These are phyloP conservation scores for Aspergillus tamarii DNA, from an alignment of 2,329 filamentous ascomycete species.

Conservation along the genomic window DNA sequence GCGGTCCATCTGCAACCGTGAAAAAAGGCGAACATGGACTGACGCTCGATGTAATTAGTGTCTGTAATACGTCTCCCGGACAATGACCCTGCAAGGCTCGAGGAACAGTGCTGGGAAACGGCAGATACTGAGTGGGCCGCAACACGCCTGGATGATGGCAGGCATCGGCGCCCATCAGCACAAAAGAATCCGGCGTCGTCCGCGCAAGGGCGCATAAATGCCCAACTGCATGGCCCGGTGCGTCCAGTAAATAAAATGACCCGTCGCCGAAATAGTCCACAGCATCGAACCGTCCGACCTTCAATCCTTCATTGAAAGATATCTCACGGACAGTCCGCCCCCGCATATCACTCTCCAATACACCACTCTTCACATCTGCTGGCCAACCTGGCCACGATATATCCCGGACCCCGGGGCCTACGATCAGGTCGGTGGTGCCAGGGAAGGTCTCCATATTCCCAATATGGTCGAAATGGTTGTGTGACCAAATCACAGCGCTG, in stretches of 20 bases:
- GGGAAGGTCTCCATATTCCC: constrained; percentile 56
- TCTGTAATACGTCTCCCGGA: too few species aligned
- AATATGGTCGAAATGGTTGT: constrained; percentile 54
- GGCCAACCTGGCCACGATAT: constrained; percentile 53
- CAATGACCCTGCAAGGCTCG: too few species aligned
- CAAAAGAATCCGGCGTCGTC: constrained; percentile 28
- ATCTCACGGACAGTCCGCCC: constrained; percentile 26
- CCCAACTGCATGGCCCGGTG: constrained; percentile 39
- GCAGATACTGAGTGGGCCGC: constrained; percentile 32
- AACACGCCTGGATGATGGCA: constrained; percentile 32
- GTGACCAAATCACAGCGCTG: constrained; percentile 34
- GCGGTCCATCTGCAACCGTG: background rate
- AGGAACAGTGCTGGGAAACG: background rate
- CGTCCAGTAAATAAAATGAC: constrained; percentile 56
- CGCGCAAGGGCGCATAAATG: constrained; percentile 34
- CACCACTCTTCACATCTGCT: constrained; percentile 34
- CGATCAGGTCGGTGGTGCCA: constrained; percentile 49
- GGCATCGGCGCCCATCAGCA: constrained; percentile 33
- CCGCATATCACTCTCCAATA: constrained; percentile 38
- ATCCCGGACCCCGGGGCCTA: constrained; percentile 57
- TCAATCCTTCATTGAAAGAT: constrained; percentile 12
- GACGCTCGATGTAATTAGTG: too few species aligned
- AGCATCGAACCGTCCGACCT: constrained; percentile 39
- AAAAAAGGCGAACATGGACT: background rate
- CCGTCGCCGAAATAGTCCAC: constrained; percentile 61